Conservation (phyloP, 805 yeast species). For the Candida pseudoglaebosa region DNA sequence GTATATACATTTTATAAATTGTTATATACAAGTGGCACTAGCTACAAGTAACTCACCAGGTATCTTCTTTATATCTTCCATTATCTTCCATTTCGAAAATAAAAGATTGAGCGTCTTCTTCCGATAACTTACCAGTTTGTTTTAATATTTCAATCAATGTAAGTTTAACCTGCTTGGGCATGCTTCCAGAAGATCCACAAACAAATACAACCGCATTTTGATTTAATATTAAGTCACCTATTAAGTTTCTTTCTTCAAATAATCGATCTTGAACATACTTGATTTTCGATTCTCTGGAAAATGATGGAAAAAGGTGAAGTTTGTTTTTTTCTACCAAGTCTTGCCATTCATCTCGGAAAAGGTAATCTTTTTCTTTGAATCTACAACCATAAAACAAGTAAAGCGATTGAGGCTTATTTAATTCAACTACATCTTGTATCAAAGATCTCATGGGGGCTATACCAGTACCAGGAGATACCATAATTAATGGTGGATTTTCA, state of each 20-base stretch:
- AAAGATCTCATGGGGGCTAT: constrained; percentile 86
- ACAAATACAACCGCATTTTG: constrained; percentile 63
- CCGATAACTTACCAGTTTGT: constrained; percentile 39
- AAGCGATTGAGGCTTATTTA: constrained; percentile 25
- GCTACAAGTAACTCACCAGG: constrained; percentile 81
- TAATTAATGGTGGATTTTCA: constrained; percentile 45
- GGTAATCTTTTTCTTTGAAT: constrained; percentile 56
- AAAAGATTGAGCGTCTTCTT: constrained; percentile 46
- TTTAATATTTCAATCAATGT: constrained; percentile 64
- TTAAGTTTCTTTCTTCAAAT: constrained; percentile 43
- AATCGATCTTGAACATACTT: constrained; percentile 77
- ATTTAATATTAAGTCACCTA: constrained; percentile 52
- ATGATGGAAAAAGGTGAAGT: constrained; percentile 38
- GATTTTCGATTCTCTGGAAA: constrained; percentile 39
- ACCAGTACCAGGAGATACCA: constrained; percentile 95
- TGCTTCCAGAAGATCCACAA: constrained; percentile 91
- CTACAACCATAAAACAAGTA: constrained; percentile 77
- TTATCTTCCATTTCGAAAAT: constrained; percentile 56
- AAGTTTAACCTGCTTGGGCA: constrained; percentile 87
- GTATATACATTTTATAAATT: no score
- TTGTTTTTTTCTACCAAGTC: constrained; percentile 19
- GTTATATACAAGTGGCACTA: no score
- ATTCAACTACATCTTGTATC: constrained; percentile 37
- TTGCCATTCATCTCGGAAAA: constrained; percentile 58
- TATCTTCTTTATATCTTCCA: constrained; percentile 78